These are phyloP conservation scores for Rugonectria rugulosa DNA, from an alignment of 2,329 filamentous ascomycete species.

Conservation along the genomic window DNA sequence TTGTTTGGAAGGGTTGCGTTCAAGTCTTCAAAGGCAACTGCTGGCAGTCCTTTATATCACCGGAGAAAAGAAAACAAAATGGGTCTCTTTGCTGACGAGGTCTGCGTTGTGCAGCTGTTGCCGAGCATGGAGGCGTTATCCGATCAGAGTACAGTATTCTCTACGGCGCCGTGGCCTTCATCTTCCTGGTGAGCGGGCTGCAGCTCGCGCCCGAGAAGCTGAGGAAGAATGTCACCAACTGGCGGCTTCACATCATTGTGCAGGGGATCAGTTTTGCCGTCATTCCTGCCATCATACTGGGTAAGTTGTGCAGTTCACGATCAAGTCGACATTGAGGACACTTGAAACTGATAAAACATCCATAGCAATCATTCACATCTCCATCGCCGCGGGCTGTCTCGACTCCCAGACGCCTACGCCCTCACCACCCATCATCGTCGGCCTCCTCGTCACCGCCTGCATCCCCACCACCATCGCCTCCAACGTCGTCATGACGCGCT, in stretches of 20 bases:
- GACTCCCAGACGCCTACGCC: slow-evolving; percentile 67
- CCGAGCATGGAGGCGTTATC: slow-evolving; percentile 56
- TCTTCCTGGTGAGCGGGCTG: slow-evolving; percentile 76
- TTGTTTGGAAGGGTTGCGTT: background rate
- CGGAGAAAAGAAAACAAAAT: no score
- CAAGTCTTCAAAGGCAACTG: no score
- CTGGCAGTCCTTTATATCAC: no score
- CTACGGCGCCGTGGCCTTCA: slow-evolving; percentile 73
- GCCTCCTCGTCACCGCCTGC: slow-evolving; percentile 72
- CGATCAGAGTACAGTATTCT: slow-evolving; percentile 67
- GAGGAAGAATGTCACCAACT: slow-evolving; percentile 67
- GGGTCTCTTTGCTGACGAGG: slow-evolving; percentile 18
- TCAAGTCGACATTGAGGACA: background rate
- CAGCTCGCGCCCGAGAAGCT: slow-evolving; percentile 71
- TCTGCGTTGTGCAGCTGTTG: slow-evolving; percentile 49
- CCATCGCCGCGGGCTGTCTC: slow-evolving; percentile 55
- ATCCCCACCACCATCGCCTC: slow-evolving; percentile 77
- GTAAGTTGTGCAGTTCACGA: no score
- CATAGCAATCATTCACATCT: slow-evolving; percentile 55
- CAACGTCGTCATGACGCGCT: slow-evolving; percentile 77
- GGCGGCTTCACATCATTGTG: slow-evolving; percentile 72
- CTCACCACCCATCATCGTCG: slow-evolving; percentile 70
- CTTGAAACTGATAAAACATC: no score
- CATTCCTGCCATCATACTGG: slow-evolving; percentile 69
- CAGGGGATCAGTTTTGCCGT: slow-evolving; percentile 73